These are phyloP conservation scores for Torulaspora delbrueckii DNA, from an alignment of 805 yeast species.

Conservation along the genomic window DNA sequence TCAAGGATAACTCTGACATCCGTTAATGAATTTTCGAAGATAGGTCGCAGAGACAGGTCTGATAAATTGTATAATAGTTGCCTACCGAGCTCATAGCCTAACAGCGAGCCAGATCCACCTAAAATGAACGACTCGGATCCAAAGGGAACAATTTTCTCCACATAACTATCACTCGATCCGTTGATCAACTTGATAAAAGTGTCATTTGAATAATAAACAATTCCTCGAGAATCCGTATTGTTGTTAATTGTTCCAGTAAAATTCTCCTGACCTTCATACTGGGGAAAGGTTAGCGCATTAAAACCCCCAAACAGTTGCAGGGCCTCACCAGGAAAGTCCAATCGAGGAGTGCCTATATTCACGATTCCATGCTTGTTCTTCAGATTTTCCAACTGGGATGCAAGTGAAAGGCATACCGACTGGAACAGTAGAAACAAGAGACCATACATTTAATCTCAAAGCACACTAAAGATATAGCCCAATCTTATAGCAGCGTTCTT, in stretches of 20 bases:
- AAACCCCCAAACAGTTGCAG: slow-evolving; percentile 26
- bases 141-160: slow-evolving; percentile 29
- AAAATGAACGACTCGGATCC: slow-evolving; percentile 35
- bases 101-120: slow-evolving; percentile 33
- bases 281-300: slow-evolving; percentile 21
- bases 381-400: slow-evolving; percentile 21
- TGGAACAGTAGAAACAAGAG: slow-evolving; percentile 5
- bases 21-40: slow-evolving; percentile 24
- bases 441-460: slow-evolving; percentile 6
- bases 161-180: slow-evolving; percentile 13
- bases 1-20: slow-evolving; percentile 45
- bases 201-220: slow-evolving; percentile 29
- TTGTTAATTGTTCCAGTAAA: slow-evolving; percentile 21
- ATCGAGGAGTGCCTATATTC: slow-evolving; percentile 10
- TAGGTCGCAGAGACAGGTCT: slow-evolving; percentile 21
- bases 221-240: slow-evolving; percentile 10
- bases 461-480: slow-evolving; percentile 1
- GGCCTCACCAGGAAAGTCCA: slow-evolving; percentile 13
- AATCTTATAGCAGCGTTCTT: not conserved
- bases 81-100: slow-evolving; percentile 22
- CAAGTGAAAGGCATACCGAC: slow-evolving; percentile 5
- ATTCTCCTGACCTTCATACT: slow-evolving; percentile 33
- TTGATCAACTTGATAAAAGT: slow-evolving; percentile 23
- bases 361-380: slow-evolving; percentile 14
- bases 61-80: slow-evolving; percentile 37